Base-by-base conservation (phyloP, 2,329 filamentous ascomycete species). In the Epichloe bromicola region DNA sequence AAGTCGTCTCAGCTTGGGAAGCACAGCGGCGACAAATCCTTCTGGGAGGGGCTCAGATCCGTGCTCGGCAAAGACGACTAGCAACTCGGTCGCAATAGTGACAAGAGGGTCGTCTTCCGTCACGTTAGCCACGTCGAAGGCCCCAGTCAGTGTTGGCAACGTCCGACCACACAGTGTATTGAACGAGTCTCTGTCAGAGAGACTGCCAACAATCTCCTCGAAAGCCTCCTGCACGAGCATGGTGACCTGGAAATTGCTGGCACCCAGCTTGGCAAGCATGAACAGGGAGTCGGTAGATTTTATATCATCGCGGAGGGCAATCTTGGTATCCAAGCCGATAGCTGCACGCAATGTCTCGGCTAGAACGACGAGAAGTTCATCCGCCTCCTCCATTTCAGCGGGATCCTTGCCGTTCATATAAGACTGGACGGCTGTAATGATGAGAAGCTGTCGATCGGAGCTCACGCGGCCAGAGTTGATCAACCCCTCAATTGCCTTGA, bases 161-260 rank as follows among this genome's bases (percentile, higher is more conserved):
- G 95, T 87, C 67, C 91, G 95, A 58, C 80, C 74, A 63, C 91
- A 95, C 6, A 98, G 76, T 11, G 80, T 79, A 46, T 83, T 76
- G 65, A 91, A 98, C 1, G 82, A 77, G 8, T 86, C 79, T 6
- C 76, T 70, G 20, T 82, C 80, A 2, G 85, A 72, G 53, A 95
- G 78, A 1, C 74, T 76, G 48, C 77, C 73, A 5, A 90, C 85
- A 51, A 96, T 83, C 42, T 93, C 88, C 65, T 97, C 91, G 61
- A 98, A 95, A 0, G 88, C 83, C 67, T 98, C 93, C 37, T 81
- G 85, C 23, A 97, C 85, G 48, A 96, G 74, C 71, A 90, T 84
- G 0, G 85, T 88, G 45, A 96, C 79, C 65, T 96, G 90, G 71
- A 94, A 95, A 69, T 95, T 97, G 54, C 79, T 81, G 0, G 91